Percentiles rank a stretch among this genome's conserved stretches.
Evolutionary conservation across 2,329 filamentous ascomycete genomes (phyloP).

Genomic region (Coniochaeta sp.): DNA sequence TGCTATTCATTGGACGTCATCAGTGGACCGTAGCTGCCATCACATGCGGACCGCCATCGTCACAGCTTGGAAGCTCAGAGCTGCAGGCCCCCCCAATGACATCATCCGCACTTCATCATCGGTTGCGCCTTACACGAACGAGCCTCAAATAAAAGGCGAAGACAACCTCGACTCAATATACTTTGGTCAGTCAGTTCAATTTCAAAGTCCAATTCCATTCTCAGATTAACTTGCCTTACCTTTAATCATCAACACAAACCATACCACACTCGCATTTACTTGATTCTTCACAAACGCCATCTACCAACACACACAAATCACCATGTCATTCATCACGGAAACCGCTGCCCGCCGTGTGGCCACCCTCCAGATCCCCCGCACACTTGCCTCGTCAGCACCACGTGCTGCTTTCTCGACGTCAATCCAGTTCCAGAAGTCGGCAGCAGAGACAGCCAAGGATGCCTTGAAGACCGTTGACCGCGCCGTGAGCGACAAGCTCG

Average conservation of each 20-base stretch:
- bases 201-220: background rate
- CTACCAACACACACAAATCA: slow-evolving; percentile 9
- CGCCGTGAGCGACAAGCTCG: slow-evolving; percentile 51
- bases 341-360: slow-evolving; percentile 34
- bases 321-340: slow-evolving; percentile 48
- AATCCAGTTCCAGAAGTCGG: slow-evolving; percentile 35
- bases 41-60: background rate
- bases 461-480: slow-evolving; percentile 52
- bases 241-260: background rate
- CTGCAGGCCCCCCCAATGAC: slow-evolving; percentile 1
- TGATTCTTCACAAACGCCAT: background rate
- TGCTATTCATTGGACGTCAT: background rate
- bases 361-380: slow-evolving; percentile 25
- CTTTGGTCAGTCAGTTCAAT: background rate
- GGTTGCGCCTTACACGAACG: background rate
- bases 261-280: background rate
- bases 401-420: slow-evolving; percentile 43
- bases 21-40: background rate
- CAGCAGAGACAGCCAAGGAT: slow-evolving; percentile 50
- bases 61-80: background rate
- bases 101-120: slow-evolving; percentile 2
- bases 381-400: slow-evolving; percentile 24
- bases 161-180: background rate
- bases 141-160: background rate
- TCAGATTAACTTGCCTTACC: background rate